A percentile compares a stretch with the other conserved stretches of the same genome.
These are phyloP conservation scores for Penicillium occitanis DNA, from an alignment of 2,329 filamentous ascomycete genomes.

Conservation along the genomic window DNA sequence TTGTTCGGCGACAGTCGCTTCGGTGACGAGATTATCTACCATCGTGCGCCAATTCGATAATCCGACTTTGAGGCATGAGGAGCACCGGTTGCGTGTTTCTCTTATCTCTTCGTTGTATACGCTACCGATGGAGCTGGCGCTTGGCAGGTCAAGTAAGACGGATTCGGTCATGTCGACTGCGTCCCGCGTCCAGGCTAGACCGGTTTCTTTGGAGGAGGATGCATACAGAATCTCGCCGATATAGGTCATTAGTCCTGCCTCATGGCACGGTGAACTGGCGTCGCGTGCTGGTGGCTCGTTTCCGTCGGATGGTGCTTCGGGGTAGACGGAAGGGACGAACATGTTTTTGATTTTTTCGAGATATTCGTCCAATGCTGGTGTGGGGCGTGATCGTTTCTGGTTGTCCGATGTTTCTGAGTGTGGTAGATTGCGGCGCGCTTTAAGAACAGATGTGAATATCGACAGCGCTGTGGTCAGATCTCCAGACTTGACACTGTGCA, in stretches of 20 bases:
- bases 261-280: slow-evolving; percentile 70
- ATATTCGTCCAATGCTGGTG: slow-evolving; percentile 34
- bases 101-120: background rate
- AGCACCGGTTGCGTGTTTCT: slow-evolving; percentile 59
- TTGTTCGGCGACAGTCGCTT: slow-evolving; percentile 38
- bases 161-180: slow-evolving; percentile 78
- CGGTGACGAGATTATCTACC: slow-evolving; percentile 63
- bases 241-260: slow-evolving; percentile 82
- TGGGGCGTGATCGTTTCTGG: background rate
- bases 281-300: slow-evolving; percentile 65
- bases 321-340: slow-evolving; percentile 62
- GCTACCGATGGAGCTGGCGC: slow-evolving; percentile 27
- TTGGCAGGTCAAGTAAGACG: slow-evolving; percentile 46
- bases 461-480: slow-evolving; percentile 71
- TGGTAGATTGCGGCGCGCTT: slow-evolving; percentile 66
- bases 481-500: slow-evolving; percentile 70
- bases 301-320: slow-evolving; percentile 68
- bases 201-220: slow-evolving; percentile 64
- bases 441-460: slow-evolving; percentile 80
- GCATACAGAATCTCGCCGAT: slow-evolving; percentile 92
- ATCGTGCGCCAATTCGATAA: slow-evolving; percentile 82
- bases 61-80: slow-evolving; percentile 73
- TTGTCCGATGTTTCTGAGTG: slow-evolving; percentile 30
- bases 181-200: slow-evolving; percentile 85
- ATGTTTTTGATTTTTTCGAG: slow-evolving; percentile 45